phyloP scores from a whole-genome alignment of 1,284 basidiomycete species.

The Microbotryum silenes-acaulis region DNA sequence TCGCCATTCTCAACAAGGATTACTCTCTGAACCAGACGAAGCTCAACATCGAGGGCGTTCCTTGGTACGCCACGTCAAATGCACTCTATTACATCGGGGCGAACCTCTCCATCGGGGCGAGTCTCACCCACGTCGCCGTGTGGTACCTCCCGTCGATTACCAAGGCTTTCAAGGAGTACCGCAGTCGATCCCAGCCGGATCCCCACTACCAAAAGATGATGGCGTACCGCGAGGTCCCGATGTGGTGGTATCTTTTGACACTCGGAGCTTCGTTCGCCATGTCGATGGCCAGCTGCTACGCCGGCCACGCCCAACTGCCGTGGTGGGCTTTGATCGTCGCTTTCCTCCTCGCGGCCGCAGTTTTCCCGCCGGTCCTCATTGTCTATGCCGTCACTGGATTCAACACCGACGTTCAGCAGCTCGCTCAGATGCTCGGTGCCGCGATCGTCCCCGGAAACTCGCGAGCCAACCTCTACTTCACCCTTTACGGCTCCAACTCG shows the following conservation, averaged over 20 bases:
- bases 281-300: constrained; percentile 46
- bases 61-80: constrained; percentile 23
- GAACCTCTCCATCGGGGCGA: constrained; percentile 33
- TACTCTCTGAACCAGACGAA: constrained; percentile 65
- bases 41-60: constrained; percentile 23
- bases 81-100: constrained; percentile 22
- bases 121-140: constrained; percentile 50
- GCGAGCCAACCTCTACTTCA: constrained; percentile 51
- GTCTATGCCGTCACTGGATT: constrained; percentile 51
- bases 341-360: constrained; percentile 48
- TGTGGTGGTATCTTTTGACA: constrained; percentile 57
- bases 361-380: constrained; percentile 52
- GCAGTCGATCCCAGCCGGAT: constrained; percentile 47
- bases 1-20: constrained; percentile 78
- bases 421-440: constrained; percentile 61
- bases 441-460: constrained; percentile 56
- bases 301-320: constrained; percentile 49
- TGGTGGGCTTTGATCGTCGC: constrained; percentile 51
- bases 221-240: constrained; percentile 51
- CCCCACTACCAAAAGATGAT: constrained; percentile 50
- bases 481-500: constrained; percentile 32
- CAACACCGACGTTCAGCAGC: constrained; percentile 39
- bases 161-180: constrained; percentile 39
- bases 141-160: constrained; percentile 53
- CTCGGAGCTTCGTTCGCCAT: constrained; percentile 49